Evolutionary conservation across 805 yeast genomes (phyloP).

Genomic region (Nakazawaea populi): DNA sequence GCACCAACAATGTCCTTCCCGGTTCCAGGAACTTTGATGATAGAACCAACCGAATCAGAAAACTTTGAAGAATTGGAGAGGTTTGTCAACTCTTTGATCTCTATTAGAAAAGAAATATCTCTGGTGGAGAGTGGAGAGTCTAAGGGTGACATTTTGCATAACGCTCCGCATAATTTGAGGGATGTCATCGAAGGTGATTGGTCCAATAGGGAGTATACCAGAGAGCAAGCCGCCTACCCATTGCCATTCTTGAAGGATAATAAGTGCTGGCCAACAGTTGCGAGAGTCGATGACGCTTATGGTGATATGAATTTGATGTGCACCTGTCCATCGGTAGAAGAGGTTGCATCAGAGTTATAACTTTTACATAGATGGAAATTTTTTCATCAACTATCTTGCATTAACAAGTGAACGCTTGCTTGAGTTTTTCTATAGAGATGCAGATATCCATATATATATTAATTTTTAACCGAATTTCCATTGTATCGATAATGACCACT

Average conservation of each 20-base stretch:
- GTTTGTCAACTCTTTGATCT: constrained; percentile 80
- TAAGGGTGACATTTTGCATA: constrained; percentile 67
- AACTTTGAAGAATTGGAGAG: constrained; percentile 83
- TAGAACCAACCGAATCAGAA: constrained; percentile 97
- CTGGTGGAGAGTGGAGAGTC: constrained; percentile 62
- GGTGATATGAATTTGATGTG: constrained; percentile 92
- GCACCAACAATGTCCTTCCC: constrained; percentile 99
- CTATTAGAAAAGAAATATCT: constrained; percentile 78
- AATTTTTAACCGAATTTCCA: no score
- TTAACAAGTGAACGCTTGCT: no score
- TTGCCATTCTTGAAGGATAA: constrained; percentile 61
- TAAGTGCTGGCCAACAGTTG: constrained; percentile 94
- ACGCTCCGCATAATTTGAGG: constrained; percentile 86
- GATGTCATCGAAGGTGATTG: constrained; percentile 76
- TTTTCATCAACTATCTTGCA: no score
- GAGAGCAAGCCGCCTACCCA: constrained; percentile 94
- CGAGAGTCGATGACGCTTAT: constrained; percentile 89
- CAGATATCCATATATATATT: no score
- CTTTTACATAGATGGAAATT: background rate
- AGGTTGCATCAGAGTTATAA: constrained; percentile 36
- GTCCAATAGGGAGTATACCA: constrained; percentile 80
- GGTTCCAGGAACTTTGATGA: constrained; percentile 94
- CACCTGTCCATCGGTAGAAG: constrained; percentile 87
- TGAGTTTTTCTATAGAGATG: no score
- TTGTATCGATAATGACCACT: no score